phyloP scores from a whole-genome alignment of 495 filamentous ascomycete species.

The Podospora tetraspora region DNA sequence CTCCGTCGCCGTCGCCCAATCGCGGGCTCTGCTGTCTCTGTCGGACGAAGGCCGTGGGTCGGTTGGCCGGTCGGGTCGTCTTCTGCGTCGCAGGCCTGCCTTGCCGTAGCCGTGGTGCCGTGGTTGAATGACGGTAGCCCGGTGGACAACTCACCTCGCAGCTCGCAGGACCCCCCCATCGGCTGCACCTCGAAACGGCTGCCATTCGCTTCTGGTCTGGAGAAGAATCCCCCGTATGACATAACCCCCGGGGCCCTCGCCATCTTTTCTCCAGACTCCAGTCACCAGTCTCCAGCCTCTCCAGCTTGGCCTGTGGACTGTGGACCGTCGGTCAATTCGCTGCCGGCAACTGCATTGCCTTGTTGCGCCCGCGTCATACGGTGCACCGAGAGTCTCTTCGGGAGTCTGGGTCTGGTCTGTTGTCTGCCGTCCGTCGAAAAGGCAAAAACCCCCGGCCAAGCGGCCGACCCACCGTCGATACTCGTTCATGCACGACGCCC shows the following conservation, averaged over 20 bases:
- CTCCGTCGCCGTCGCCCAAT: constrained; percentile 3
- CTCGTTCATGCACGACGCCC: constrained; percentile 32
- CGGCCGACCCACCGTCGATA: constrained; percentile 7
- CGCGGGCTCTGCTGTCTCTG: not conserved
- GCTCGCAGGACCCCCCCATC: constrained; percentile 25
- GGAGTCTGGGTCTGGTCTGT: not conserved
- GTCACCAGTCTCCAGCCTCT: no score
- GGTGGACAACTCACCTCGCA: constrained; percentile 49
- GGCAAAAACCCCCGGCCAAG: constrained; percentile 9
- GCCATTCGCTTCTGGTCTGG: constrained; percentile 25
- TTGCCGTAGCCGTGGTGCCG: constrained; percentile 1
- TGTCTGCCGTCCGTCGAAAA: not conserved
- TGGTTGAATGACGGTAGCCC: constrained; percentile 35
- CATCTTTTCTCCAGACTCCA: no score
- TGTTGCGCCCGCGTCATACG: not conserved
- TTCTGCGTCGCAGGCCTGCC: not conserved
- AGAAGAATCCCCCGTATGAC: no score
- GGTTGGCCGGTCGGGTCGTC: constrained; percentile 1
- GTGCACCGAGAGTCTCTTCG: not conserved
- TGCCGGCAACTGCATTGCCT: not conserved
- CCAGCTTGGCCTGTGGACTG: no score
- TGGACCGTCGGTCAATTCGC: not conserved
- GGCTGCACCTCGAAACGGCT: constrained; percentile 36
- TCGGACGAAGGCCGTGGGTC: constrained; percentile 4
- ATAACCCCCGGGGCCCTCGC: no score